Base-by-base conservation (phyloP, 1,284 basidiomycete species). In the Psilocybe mexicana region DNA sequence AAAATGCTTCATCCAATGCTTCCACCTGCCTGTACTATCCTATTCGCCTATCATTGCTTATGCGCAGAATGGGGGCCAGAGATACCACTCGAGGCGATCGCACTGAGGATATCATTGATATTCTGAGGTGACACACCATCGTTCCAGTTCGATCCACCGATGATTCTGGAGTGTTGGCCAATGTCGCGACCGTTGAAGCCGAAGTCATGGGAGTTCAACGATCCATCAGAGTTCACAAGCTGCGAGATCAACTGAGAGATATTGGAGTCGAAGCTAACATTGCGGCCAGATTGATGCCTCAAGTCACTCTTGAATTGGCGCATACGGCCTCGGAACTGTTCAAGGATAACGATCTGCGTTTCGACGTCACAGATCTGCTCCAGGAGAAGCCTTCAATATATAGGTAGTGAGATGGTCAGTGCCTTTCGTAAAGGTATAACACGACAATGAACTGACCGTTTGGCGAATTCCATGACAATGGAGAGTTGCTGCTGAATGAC, bases 401-500 rank as follows among this genome's bases (percentile, higher is more conserved):
- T 18, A 18, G 18, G 18, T 18, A 30, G 42, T 60, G 55, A 18
- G 24, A 52, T 42, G 40, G 43, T 45, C 44, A 52, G 46, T 50
- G 11, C 42, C n/a, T 18, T 25, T 44, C 12, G 25, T 8, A 52
- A 11, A 47, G 36, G n/a, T 23, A 10, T 18, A 42, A 8, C 8
- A 10, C 35, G 24, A 12, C 46, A 40, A 48, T 18, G 2, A 10
- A 53, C 60, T 43, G 25, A 75, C 76, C 67, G 73, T 65, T 77
- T 76, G 12, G 75, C 74, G 66, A 77, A 72, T 63, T 78, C 75
- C 56, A 76, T 74, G 33, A 77, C 61, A 44, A 78, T 71, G 49
- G 72, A 68, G 40, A 78, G 72, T 30, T 74, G 72, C 54, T 77
- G 75, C 60, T 77, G 76, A 58, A 78, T 70, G 61, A 77, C 70